Percentiles rank a stretch among this genome's conserved stretches.
These are phyloP conservation scores for Penicillium verhagenii DNA, from an alignment of 495 filamentous ascomycete species.

Conservation along the genomic window DNA sequence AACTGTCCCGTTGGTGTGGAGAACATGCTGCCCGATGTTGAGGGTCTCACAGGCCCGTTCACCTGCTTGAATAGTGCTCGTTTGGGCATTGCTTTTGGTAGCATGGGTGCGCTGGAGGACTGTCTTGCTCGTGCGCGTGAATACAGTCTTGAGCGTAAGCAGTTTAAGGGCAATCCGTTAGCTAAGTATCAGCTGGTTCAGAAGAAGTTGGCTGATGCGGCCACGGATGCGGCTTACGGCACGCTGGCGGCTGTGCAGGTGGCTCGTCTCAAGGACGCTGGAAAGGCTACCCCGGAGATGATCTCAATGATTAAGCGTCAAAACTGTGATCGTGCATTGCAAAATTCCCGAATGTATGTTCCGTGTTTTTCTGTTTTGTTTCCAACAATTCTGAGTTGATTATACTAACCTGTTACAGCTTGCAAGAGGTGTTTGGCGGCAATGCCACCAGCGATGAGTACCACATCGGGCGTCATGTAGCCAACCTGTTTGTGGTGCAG, in stretches of 20 bases:
- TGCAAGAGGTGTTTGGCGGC: slow-evolving; percentile 95
- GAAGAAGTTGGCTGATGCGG: slow-evolving; percentile 93
- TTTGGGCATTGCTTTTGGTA: slow-evolving; percentile 90
- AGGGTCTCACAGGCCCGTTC: slow-evolving; percentile 87
- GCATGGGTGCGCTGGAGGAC: slow-evolving; percentile 92
- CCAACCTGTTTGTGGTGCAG: slow-evolving; percentile 95
- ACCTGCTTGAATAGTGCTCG: slow-evolving; percentile 90
- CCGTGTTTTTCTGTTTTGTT: slow-evolving; percentile 24
- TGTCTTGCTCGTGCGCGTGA: slow-evolving; percentile 75
- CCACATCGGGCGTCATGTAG: slow-evolving; percentile 87
- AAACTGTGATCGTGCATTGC: slow-evolving; percentile 90
- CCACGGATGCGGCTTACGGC: slow-evolving; percentile 88
- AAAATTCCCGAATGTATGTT: slow-evolving; percentile 69
- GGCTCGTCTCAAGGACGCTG: slow-evolving; percentile 88
- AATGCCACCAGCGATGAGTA: slow-evolving; percentile 98
- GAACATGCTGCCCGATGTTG: slow-evolving; percentile 92
- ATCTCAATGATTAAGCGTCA: slow-evolving; percentile 98
- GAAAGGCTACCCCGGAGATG: slow-evolving; percentile 89
- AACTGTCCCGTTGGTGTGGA: slow-evolving; percentile 82
- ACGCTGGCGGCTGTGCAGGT: slow-evolving; percentile 85
- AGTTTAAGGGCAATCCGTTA: slow-evolving; percentile 94
- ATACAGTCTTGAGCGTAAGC: slow-evolving; percentile 87
- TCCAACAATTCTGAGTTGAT: neutral
- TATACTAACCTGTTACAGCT: slow-evolving; percentile 37
- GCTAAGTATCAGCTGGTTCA: slow-evolving; percentile 98